These are phyloP conservation scores for Debaryomyces sp. DNA, from an alignment of 1,139 yeast species.

Conservation along the genomic window DNA sequence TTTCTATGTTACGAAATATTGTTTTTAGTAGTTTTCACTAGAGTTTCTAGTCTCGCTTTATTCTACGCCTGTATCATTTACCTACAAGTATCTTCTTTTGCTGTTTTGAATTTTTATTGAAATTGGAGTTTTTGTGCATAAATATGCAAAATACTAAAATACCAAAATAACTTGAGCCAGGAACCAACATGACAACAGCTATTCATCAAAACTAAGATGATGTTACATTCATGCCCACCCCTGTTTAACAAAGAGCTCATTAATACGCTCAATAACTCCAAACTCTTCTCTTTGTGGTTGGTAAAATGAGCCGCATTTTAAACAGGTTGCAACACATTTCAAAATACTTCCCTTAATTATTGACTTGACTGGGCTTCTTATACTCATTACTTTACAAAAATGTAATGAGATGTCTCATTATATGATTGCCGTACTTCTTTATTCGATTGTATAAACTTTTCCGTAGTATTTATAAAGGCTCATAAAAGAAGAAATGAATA, in stretches of 20 bases:
- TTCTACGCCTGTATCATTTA: too few relatives aligned
- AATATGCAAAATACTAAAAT: neutral
- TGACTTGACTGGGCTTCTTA: neutral
- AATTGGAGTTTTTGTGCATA: neutral
- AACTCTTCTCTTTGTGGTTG: neutral
- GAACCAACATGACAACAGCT: too few relatives aligned
- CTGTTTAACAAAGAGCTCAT: neutral
- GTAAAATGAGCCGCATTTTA: neutral
- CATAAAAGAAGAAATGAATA: neutral
- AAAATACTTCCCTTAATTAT: neutral
- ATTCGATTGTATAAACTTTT: neutral
- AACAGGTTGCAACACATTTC: neutral
- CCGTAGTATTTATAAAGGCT: neutral
- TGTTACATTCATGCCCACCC: too few relatives aligned
- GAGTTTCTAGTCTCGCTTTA: neutral
- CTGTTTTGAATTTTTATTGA: neutral
- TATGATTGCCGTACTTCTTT: too few relatives aligned
- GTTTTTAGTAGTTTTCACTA: neutral
- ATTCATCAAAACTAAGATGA: too few relatives aligned
- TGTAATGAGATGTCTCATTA: too few relatives aligned
- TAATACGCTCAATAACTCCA: neutral
- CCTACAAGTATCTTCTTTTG: too few relatives aligned
- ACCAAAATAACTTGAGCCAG: neutral
- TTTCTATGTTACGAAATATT: neutral
- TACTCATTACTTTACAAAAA: neutral